Evolutionary conservation across 148 eudicot genomes (phyloP).

Genomic region (Polygonum maritimum): DNA sequence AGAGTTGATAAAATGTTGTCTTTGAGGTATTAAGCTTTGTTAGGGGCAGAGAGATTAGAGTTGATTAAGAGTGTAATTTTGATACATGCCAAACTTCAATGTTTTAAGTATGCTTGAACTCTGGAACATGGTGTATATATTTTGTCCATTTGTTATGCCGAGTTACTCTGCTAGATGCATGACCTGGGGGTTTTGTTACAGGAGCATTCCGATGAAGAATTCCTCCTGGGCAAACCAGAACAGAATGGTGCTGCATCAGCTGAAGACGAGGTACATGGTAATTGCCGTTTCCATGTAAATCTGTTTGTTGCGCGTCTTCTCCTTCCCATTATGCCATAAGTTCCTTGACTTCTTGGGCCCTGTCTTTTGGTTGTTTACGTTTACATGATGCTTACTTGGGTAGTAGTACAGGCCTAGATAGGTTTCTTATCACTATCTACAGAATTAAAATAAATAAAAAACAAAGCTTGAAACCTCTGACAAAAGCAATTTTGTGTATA

Average conservation of each 20-base stretch:
- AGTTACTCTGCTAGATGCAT: background rate
- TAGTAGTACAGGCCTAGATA: background rate
- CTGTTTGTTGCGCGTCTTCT: background rate
- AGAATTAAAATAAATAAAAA: background rate
- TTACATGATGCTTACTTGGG: background rate
- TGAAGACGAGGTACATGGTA: slow-evolving; percentile 50
- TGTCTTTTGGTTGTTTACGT: background rate
- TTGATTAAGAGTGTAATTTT: background rate
- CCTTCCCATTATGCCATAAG: background rate
- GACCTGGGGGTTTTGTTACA: background rate
- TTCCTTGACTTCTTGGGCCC: background rate
- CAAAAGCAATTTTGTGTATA: background rate
- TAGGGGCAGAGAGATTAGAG: too few species aligned
- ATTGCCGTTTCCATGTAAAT: slow-evolving; percentile 8
- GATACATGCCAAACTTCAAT: background rate
- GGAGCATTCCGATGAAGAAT: slow-evolving; percentile 2
- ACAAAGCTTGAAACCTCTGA: background rate
- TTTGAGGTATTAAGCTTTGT: background rate
- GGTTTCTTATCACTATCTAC: background rate
- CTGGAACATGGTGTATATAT: background rate
- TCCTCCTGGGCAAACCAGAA: slow-evolving; percentile 7
- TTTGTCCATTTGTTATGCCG: background rate
- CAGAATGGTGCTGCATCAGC: slow-evolving; percentile 17
- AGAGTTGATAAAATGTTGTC: background rate
- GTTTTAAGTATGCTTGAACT: background rate